Evolutionary conservation across 495 filamentous ascomycete genomes (phyloP).

Genomic region (Geopyxis carbonaria): DNA sequence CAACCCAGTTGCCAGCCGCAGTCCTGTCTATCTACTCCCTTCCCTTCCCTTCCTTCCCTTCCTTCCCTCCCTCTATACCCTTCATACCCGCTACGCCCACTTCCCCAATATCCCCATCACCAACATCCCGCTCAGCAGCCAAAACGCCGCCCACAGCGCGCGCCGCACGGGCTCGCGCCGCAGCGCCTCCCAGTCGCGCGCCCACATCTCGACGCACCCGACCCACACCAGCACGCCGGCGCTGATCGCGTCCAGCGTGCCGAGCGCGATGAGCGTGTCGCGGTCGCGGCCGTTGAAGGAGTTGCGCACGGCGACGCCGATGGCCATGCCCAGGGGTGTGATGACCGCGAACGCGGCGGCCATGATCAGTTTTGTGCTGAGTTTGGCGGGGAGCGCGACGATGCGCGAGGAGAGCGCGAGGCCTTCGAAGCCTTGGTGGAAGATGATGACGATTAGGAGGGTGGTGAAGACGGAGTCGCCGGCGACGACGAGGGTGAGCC

Average conservation of each 20-base stretch:
- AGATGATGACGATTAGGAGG: conserved; percentile 41
- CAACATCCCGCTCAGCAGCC: conserved; percentile 26
- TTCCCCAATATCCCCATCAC: conserved; percentile 32
- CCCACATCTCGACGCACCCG: conserved; percentile 43
- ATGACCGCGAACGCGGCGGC: conserved; percentile 36
- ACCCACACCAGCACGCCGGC: conserved; percentile 46
- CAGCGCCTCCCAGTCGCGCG: conserved; percentile 40
- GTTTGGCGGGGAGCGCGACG: conserved; percentile 32
- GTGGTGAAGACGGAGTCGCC: conserved; percentile 39
- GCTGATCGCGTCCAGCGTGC: conserved; percentile 39
- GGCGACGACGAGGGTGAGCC: conserved; percentile 40
- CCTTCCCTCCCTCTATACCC: no score
- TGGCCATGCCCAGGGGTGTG: conserved; percentile 43
- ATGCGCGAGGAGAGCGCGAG: conserved; percentile 59
- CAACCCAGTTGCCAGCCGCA: no score
- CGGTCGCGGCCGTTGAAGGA: conserved; percentile 41
- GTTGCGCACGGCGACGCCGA: conserved; percentile 37
- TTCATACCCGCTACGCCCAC: conserved; percentile 35
- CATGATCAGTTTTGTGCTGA: conserved; percentile 31
- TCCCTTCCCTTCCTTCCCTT: no score
- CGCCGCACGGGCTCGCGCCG: conserved; percentile 26
- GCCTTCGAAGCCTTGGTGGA: conserved; percentile 64
- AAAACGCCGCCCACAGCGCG: conserved; percentile 21
- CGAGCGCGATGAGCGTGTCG: conserved; percentile 38
- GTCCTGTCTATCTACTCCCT: no score